These are phyloP conservation scores for Cantharellus anzutake DNA, from an alignment of 768 basidiomycete species.

Conservation along the genomic window DNA sequence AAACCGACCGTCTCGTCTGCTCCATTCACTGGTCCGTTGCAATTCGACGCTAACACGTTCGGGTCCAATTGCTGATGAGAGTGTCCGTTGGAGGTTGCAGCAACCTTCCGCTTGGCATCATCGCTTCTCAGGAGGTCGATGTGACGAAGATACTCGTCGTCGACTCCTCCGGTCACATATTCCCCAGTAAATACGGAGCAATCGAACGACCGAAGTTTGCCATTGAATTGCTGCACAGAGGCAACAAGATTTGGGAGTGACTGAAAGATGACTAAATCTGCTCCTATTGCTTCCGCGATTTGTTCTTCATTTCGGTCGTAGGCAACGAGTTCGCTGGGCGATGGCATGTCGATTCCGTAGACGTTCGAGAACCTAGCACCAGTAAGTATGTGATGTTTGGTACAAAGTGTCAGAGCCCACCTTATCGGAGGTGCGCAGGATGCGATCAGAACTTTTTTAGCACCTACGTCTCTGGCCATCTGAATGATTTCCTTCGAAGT, in stretches of 20 bases:
- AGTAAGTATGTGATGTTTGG: neutral
- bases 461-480: constrained; percentile 98
- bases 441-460: constrained; percentile 87
- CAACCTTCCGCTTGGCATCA: constrained; percentile 43
- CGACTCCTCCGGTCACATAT: constrained; percentile 88
- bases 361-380: constrained; percentile 64
- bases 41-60: constrained; percentile 10
- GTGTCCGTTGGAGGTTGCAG: constrained; percentile 4
- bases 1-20: constrained; percentile 63
- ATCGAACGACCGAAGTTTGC: constrained; percentile 59
- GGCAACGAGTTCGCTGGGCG: constrained; percentile 82
- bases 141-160: constrained; percentile 56
- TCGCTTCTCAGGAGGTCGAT: constrained; percentile 70
- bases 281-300: constrained; percentile 70
- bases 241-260: constrained; percentile 71
- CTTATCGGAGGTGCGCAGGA: constrained; percentile 95
- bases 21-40: constrained; percentile 34
- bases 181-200: constrained; percentile 97
- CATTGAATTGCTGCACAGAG: constrained; percentile 74
- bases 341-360: constrained; percentile 99
- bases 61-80: neutral
- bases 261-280: constrained; percentile 92
- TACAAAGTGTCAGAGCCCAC: constrained; percentile 17
- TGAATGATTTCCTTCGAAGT: constrained; percentile 98
- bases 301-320: constrained; percentile 49